These are phyloP conservation scores for Paraconiothyrium sp. DNA, from an alignment of 2,329 filamentous ascomycete species.

Conservation along the genomic window DNA sequence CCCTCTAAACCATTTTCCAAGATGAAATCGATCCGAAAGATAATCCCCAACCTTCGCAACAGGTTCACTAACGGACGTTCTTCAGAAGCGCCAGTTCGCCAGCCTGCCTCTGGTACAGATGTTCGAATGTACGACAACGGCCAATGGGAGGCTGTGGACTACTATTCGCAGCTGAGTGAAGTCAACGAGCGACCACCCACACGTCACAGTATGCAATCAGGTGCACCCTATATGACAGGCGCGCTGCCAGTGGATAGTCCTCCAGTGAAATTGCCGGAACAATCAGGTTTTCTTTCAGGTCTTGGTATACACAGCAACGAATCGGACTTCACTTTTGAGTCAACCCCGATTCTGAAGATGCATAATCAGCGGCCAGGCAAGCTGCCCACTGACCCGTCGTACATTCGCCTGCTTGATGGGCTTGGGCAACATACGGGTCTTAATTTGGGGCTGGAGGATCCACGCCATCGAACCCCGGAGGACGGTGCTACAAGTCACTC, in stretches of 20 bases:
- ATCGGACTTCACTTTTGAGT: slow-evolving; percentile 31
- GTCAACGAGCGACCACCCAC: slow-evolving; percentile 6
- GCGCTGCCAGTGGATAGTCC: slow-evolving; percentile 29
- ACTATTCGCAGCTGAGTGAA: neutral
- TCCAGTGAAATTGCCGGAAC: slow-evolving; percentile 10
- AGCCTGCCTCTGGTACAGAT: slow-evolving; percentile 13
- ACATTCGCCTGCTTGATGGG: slow-evolving; percentile 43
- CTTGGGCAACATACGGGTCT: slow-evolving; percentile 33
- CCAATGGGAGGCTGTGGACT: slow-evolving; percentile 19
- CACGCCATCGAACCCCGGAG: slow-evolving; percentile 24
- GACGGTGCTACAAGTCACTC: neutral
- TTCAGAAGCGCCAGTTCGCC: slow-evolving; percentile 10
- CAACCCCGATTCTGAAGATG: slow-evolving; percentile 29
- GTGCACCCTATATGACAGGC: slow-evolving; percentile 36
- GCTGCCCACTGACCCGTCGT: slow-evolving; percentile 37
- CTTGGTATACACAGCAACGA: slow-evolving; percentile 18
- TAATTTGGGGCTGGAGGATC: slow-evolving; percentile 40
- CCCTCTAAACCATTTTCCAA: slow-evolving; percentile 39
- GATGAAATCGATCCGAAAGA: slow-evolving; percentile 39
- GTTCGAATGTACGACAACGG: slow-evolving; percentile 26
- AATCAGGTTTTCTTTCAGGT: slow-evolving; percentile 15
- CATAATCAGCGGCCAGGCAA: slow-evolving; percentile 15
- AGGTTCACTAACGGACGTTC: slow-evolving; percentile 28
- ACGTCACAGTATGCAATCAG: slow-evolving; percentile 13
- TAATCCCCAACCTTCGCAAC: slow-evolving; percentile 36